phyloP scores from a whole-genome alignment of 148 eudicot genomes.

The Dianthus caryophyllus region DNA sequence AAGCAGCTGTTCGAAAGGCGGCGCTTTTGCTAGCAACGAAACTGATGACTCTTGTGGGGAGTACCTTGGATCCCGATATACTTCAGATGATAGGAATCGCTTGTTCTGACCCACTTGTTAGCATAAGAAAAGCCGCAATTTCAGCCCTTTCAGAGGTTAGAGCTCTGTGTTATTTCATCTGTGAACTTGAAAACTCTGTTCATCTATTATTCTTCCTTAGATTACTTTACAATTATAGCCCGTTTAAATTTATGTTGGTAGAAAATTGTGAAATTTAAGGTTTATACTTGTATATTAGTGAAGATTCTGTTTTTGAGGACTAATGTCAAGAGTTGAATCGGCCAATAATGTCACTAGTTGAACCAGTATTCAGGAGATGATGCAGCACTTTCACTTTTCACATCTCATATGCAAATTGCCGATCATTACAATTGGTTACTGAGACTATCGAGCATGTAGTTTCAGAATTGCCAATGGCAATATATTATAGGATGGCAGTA shows the following conservation, averaged over 20 bases:
- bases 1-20: conserved; percentile 92
- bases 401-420: background rate
- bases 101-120: conserved; percentile 91
- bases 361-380: background rate
- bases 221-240: conserved; percentile 2
- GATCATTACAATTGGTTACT: background rate
- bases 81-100: conserved; percentile 80
- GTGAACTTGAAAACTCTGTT: background rate
- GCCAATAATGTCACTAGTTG: background rate
- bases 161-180: conserved; percentile 1
- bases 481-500: background rate
- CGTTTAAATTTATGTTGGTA: background rate
- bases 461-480: background rate
- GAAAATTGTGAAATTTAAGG: background rate
- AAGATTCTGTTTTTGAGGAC: background rate
- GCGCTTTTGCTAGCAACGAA: conserved; percentile 70
- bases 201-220: background rate
- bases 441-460: background rate
- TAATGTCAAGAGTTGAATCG: background rate
- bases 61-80: conserved; percentile 62
- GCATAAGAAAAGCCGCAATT: conserved; percentile 87
- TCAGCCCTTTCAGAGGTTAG: conserved; percentile 92
- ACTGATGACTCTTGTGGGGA: conserved; percentile 53
- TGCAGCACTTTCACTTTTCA: background rate
- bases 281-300: background rate